Conservation (phyloP, 257 asterid species). For the Gentiana macrophylla region DNA sequence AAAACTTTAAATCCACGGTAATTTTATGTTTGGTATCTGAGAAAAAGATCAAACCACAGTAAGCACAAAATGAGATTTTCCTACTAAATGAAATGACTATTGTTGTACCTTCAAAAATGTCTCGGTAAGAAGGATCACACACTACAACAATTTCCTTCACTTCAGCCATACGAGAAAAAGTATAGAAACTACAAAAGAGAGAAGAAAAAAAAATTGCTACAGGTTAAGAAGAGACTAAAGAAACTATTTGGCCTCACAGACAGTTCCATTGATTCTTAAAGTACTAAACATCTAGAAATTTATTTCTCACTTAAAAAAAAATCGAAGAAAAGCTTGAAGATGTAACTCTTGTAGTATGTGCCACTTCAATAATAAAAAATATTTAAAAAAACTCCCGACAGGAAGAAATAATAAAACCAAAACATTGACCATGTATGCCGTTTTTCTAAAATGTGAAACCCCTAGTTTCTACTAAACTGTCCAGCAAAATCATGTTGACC, state of each 20-base stretch:
- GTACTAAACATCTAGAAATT: neutral
- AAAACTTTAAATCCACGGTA: constrained; percentile 62
- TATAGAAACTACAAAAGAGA: constrained; percentile 66
- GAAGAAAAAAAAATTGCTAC: constrained; percentile 2
- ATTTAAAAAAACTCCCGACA: too few relatives aligned
- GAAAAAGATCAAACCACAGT: constrained; percentile 3
- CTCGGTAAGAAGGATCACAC: constrained; percentile 95
- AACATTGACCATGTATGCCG: too few relatives aligned
- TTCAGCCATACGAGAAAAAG: constrained; percentile 78
- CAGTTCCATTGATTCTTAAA: neutral
- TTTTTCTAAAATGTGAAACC: too few relatives aligned
- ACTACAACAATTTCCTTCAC: constrained; percentile 95
- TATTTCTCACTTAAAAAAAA: too few relatives aligned
- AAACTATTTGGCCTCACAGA: neutral
- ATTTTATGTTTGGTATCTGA: constrained; percentile 55
- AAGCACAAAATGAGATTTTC: neutral
- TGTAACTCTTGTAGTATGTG: too few relatives aligned
- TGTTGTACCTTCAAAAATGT: constrained; percentile 82
- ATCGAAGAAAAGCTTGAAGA: too few relatives aligned
- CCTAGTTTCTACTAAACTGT: too few relatives aligned
- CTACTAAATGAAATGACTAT: constrained; percentile 9
- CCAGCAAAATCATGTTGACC: too few relatives aligned
- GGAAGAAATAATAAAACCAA: too few relatives aligned
- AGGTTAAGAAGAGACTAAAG: neutral
- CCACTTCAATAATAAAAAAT: too few relatives aligned